A percentile compares a stretch with the other conserved stretches of the same genome.
These are phyloP conservation scores for Mycotypha africana DNA, from an alignment of 371 early-diverging fungal species.

Conservation along the genomic window DNA sequence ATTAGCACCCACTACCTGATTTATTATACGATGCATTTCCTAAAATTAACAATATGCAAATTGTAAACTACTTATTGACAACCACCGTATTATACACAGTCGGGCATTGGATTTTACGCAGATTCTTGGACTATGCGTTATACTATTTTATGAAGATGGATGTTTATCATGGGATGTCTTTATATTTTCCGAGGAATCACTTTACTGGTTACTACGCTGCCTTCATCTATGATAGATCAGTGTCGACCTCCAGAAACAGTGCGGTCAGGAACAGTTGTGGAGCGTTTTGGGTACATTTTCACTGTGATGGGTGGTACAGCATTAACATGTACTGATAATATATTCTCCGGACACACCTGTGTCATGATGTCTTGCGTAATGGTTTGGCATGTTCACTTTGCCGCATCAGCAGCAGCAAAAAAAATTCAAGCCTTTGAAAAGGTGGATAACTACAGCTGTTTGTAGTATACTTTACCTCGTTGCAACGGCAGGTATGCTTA, in stretches of 20 bases:
- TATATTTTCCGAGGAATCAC: slow-evolving; percentile 61
- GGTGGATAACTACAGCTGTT: slow-evolving; percentile 42
- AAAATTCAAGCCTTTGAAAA: too few relatives aligned
- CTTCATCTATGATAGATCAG: slow-evolving; percentile 44
- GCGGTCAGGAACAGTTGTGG: slow-evolving; percentile 16
- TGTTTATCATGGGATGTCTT: slow-evolving; percentile 53
- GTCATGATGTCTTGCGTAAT: slow-evolving; percentile 56
- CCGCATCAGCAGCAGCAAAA: too few relatives aligned
- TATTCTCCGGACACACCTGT: slow-evolving; percentile 72
- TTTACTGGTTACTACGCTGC: slow-evolving; percentile 63
- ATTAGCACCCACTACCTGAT: slow-evolving; percentile 26
- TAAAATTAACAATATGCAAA: slow-evolving; percentile 19
- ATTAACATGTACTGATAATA: slow-evolving; percentile 67
- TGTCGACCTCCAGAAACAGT: slow-evolving; percentile 40
- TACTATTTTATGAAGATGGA: slow-evolving; percentile 52
- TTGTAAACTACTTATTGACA: slow-evolving; percentile 46
- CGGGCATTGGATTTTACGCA: slow-evolving; percentile 36
- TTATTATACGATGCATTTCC: slow-evolving; percentile 35
- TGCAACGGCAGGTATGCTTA: slow-evolving; percentile 48
- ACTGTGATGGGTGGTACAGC: slow-evolving; percentile 21
- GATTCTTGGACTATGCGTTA: slow-evolving; percentile 47
- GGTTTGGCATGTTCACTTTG: slow-evolving; percentile 63
- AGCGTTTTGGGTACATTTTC: slow-evolving; percentile 25
- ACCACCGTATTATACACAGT: slow-evolving; percentile 40
- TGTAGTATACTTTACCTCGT: slow-evolving; percentile 37